Percentiles rank a stretch among this genome's conserved stretches.
phyloP scores from a whole-genome alignment of 768 basidiomycete species.

The Paxillus rubicundulus region DNA sequence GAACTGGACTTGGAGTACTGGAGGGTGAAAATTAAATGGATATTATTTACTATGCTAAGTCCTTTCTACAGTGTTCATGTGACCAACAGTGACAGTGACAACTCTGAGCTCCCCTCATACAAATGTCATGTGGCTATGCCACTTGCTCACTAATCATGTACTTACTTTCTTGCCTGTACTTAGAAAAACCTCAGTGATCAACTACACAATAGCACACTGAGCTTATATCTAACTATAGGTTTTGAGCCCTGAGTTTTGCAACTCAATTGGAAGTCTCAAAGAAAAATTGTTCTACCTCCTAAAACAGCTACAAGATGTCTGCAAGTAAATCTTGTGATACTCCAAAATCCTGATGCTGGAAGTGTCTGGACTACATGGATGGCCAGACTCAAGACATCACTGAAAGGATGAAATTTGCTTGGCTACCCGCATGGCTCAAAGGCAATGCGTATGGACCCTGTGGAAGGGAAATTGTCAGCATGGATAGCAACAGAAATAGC shows the following conservation, averaged over 20 bases:
- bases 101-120: too few species aligned
- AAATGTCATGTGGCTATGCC: too few species aligned
- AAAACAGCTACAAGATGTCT: neutral
- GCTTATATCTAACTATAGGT: neutral
- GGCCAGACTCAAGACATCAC: conserved; percentile 13
- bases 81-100: too few species aligned
- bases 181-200: too few species aligned
- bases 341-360: conserved; percentile 3
- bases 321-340: neutral
- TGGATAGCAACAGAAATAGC: neutral
- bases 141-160: too few species aligned
- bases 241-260: neutral
- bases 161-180: too few species aligned
- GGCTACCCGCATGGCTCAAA: conserved; percentile 22
- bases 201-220: too few species aligned
- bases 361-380: conserved; percentile 25
- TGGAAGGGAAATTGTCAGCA: neutral
- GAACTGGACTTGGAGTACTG: too few species aligned
- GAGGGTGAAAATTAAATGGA: too few species aligned
- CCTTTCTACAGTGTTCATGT: too few species aligned
- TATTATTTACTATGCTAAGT: too few species aligned
- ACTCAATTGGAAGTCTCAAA: neutral
- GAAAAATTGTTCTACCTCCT: too few species aligned
- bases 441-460: conserved; percentile 13
- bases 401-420: conserved; percentile 14